phyloP scores from a whole-genome alignment of 2,329 filamentous ascomycete species.

The Hymenoscyphus linearis region DNA sequence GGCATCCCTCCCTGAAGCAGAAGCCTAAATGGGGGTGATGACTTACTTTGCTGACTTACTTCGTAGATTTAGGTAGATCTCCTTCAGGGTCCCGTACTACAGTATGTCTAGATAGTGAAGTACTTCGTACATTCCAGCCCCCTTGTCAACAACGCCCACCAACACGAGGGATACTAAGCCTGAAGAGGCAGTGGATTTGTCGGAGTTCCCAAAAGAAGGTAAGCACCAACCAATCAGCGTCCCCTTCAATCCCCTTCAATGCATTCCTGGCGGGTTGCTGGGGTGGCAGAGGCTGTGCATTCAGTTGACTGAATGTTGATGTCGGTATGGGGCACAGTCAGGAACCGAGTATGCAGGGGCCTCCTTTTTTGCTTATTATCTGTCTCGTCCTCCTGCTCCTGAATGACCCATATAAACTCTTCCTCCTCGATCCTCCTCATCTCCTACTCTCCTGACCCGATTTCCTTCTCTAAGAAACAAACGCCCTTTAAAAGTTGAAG shows the following conservation, averaged over 20 bases:
- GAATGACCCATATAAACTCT: neutral
- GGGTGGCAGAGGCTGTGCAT: neutral
- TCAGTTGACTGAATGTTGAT: too few species aligned
- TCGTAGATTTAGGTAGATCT: neutral
- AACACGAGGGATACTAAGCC: neutral
- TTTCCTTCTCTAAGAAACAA: slow-evolving; percentile 1
- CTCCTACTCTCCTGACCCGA: neutral
- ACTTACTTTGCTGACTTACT: too few species aligned
- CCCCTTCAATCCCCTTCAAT: too few species aligned
- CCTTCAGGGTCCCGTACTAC: neutral
- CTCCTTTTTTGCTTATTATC: neutral
- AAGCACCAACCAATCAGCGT: too few species aligned
- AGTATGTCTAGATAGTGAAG: too few species aligned
- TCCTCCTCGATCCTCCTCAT: neutral
- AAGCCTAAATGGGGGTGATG: neutral
- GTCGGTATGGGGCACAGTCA: neutral
- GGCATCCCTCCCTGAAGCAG: neutral
- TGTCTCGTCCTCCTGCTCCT: neutral
- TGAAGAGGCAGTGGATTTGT: too few species aligned
- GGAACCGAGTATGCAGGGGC: neutral
- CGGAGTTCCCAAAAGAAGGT: too few species aligned
- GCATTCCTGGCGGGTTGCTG: neutral
- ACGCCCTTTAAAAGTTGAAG: neutral
- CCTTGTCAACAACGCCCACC: neutral
- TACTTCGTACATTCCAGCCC: neutral